Base-by-base conservation (phyloP, 805 yeast species). In the Citeromyces nyonsensis region DNA sequence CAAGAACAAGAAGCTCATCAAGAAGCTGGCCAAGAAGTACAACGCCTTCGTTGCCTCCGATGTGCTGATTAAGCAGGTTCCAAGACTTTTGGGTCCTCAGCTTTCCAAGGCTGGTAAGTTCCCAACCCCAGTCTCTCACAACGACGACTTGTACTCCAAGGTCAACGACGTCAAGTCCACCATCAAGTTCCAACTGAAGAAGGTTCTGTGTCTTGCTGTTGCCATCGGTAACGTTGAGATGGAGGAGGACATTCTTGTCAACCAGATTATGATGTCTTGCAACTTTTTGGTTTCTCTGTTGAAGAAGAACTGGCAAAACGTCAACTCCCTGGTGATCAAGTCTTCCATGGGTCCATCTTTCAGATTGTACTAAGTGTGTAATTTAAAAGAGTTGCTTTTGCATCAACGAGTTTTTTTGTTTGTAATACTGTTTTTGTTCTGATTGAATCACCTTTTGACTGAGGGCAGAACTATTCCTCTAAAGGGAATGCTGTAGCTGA, bases 291-390 rank as follows among this genome's bases (percentile, higher is more conserved):
- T 91, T 52, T 91, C 99, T 49, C 72, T 91, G 68, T 77, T 91
- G 66, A 91, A 91, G 95, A 91, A 91, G 88, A 84, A 91, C 95
- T 91, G 99, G 99, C 99, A 91, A 78, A 91, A 91, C 71, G 96
- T 91, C 61, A 98, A 98, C 57, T 91, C 98, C 59, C 73, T 91
- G 66, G 96, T 86, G 61, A 79, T 91, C 74, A 91, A 91, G 76
- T 84, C 95, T 44, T 75, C 97, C 67, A 91, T 91, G 99, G 98
- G 99, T 72, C 98, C 97, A 64, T 81, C 97, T 62, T 84, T 77
- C 93, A 86, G 97, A 81, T 78, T 91, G 65, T 91, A 91, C 91
- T 91, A 86, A 69, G 59, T 52, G 49, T 18, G 22, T 18, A 18
- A 18, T 18, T 18, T 18, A 18, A 18, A 18, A 39, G 37, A 36